Evolutionary conservation across 768 basidiomycete genomes (phyloP).

Genomic region (Pholiota microspora): DNA sequence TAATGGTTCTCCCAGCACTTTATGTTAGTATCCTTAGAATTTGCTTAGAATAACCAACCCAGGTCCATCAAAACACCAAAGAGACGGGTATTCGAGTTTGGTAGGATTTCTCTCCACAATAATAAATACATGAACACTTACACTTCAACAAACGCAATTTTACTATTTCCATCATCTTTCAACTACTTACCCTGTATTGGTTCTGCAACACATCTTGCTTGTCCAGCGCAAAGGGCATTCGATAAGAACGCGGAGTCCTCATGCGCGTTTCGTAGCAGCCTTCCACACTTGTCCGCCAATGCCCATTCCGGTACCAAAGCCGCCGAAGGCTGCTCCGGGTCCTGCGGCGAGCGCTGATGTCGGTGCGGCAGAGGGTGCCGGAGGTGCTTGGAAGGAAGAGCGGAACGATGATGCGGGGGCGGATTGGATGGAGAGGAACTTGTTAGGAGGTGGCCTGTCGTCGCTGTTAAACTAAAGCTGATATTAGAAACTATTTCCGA

Average conservation of each 20-base stretch:
- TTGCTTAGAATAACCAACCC: no score
- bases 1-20: no score
- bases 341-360: conserved; percentile 3
- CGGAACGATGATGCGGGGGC: conserved; percentile 67
- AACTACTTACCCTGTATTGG: neutral
- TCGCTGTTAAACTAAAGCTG: conserved; percentile 84
- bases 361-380: conserved; percentile 7
- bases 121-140: neutral
- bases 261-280: conserved; percentile 15
- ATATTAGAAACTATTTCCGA: no score
- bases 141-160: neutral
- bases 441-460: conserved; percentile 76
- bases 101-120: neutral
- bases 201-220: neutral
- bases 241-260: neutral
- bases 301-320: conserved; percentile 25
- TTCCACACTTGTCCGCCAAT: conserved; percentile 22
- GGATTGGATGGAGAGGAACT: conserved; percentile 78
- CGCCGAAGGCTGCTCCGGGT: conserved; percentile 17
- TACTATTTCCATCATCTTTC: neutral
- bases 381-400: conserved; percentile 50
- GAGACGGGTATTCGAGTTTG: no score
- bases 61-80: no score
- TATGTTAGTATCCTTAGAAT: no score
- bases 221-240: neutral